These are phyloP conservation scores for Plenodomus biglobosus DNA, from an alignment of 2,329 filamentous ascomycete genomes.

Conservation along the genomic window DNA sequence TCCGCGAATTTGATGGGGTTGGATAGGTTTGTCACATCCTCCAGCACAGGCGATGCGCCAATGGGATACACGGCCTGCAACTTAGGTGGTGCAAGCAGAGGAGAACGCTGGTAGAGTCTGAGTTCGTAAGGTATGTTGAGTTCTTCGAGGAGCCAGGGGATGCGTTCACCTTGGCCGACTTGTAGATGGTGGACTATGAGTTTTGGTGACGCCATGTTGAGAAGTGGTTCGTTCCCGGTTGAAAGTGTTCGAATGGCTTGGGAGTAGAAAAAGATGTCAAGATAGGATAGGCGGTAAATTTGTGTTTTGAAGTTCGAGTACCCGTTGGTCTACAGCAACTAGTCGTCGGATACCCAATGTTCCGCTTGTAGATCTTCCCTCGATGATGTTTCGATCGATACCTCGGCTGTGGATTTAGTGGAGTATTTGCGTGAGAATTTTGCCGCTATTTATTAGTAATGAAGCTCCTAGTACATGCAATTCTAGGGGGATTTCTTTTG, in stretches of 20 bases:
- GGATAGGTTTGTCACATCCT: constrained; percentile 51
- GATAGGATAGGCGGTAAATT: not conserved
- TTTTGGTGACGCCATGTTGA: constrained; percentile 24
- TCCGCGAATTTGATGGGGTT: constrained; percentile 60
- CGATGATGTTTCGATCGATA: not conserved
- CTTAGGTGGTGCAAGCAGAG: constrained; percentile 45
- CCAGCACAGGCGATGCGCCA: constrained; percentile 62
- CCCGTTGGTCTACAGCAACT: not conserved
- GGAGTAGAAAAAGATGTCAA: not conserved
- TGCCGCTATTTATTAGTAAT: too few relatives aligned
- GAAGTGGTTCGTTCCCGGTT: not conserved
- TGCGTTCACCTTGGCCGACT: constrained; percentile 63
- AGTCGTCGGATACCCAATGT: not conserved
- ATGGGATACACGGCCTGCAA: constrained; percentile 44
- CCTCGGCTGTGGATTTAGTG: not conserved
- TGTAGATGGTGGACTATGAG: constrained; percentile 44
- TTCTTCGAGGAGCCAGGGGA: constrained; percentile 67
- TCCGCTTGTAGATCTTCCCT: not conserved
- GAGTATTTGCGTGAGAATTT: too few relatives aligned
- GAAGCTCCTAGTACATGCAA: too few relatives aligned
- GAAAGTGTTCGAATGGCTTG: not conserved
- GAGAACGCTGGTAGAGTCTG: constrained; percentile 50
- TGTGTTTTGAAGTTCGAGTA: not conserved
- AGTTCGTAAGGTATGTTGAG: constrained; percentile 58
- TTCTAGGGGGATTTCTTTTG: too few relatives aligned